Base-by-base conservation (phyloP, 352 stramenopile genomes). In the Globisporangium okanoganense region DNA sequence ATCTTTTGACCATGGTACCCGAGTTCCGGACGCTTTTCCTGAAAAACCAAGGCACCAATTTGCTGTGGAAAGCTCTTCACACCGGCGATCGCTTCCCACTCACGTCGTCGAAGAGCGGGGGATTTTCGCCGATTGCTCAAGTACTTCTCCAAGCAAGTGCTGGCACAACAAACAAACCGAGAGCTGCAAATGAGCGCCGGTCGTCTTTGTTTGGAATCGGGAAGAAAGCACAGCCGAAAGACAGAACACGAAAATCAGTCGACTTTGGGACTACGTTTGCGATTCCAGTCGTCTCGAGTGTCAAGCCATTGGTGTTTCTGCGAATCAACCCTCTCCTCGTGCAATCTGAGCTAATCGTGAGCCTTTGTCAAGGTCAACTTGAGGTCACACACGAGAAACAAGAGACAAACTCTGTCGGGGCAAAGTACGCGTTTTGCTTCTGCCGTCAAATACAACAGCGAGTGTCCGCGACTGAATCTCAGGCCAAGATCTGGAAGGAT, bases 11-110 rank as follows among this genome's bases (percentile, higher is more conserved):
- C 13, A 43, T 76, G 22, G 70, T 56, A 25, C 65, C 65, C 0
- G 48, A 67, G 12, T 89, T 89, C 33, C 64, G 70, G 10, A 49
- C 55, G 6, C 63, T 83, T 7, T 86, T 89, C 43, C 29, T 82
- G 14, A 75, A 70, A 53, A 72, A 79, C 12, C 67, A 85, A 44
- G 76, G 77, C 13, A 55, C 58, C 8, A 56, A 35, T 4, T 33
- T 75, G 25, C 62, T 89, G 9, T 89, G 79, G 79, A 84, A 69
- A n/a, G 75, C 71, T 10, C 58, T 82, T 38, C 71, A 79, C 25
- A 76, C 64, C 6, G 65, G 63, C 25, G 61, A 73, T 18, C 63
- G 51, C 20, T 67, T 55, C 36, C 47, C 53, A 31, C 48, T 63
- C 47, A 45, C 36, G 3, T 16, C 53, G 2, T 18, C 45, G 3